Evolutionary conservation across 495 filamentous ascomycete genomes (phyloP), one percentile per base, ranked within the genome.

Genomic region (Margaritispora aquatica): DNA sequence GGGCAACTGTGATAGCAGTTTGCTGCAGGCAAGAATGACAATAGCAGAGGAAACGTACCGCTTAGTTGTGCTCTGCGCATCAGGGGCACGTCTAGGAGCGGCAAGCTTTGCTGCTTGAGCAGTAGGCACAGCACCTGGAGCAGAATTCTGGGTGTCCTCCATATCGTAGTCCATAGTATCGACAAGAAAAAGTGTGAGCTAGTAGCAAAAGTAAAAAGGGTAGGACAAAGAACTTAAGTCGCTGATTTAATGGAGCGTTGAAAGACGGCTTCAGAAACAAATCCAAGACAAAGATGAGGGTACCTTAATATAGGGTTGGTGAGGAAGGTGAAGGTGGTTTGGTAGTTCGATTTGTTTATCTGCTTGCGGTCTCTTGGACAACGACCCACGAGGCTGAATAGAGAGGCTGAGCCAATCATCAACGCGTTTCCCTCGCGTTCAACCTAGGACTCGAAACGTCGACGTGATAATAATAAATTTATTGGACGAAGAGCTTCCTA

Each of bases 31-130:
- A 17, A 7, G 15, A 44, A 44, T 44, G 4, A 55, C 11, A 23
- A 48, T 41, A 31, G 48, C 29, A 31, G 11, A 19, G 34, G 29
- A 54, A 29, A 69, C 75, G 47, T 76, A 90, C 88, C 88, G 81
- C 74, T 92, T 92, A 62, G 86, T 86, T 24, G 89, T 87, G 75
- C 87, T 88, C 70, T 88, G 87, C 36, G 82, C 84, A 68, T 80
- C 87, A 50, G 73, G 75, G 34, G 75, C 76, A 61, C 80, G 82
- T 48, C 79, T 70, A 13, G 81, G 71, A 56, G 76, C 67, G 56
- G 76, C 77, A 58, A 89, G 79, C 75, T 90, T 90, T 55, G 70
- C 72, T 36, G 75, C 76, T 60, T 74, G 70, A 57, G 68, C 71
- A 34, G 74, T 73, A 53, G 73, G 69, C 26, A 75, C 60, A 48